Percentiles rank a stretch among this genome's conserved stretches.
Conservation (phyloP, 1,284 basidiomycete genomes). For the Microstroma glucosiphilum region DNA sequence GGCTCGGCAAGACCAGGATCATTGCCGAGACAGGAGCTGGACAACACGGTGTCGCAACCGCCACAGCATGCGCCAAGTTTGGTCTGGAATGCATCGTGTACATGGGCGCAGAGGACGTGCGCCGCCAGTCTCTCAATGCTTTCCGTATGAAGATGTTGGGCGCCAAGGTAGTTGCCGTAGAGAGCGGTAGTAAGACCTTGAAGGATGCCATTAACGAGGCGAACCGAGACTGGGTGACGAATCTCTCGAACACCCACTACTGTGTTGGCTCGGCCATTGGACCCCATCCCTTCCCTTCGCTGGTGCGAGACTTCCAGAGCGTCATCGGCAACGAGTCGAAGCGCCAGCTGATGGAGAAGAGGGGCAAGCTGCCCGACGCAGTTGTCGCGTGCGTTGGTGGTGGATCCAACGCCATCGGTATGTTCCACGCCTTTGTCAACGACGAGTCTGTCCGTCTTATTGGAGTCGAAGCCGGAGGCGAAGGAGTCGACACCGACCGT, state of each 20-base stretch:
- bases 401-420: constrained; percentile 91
- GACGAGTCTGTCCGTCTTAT: constrained; percentile 42
- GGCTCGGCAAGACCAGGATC: constrained; percentile 91
- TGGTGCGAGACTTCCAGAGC: constrained; percentile 95
- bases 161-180: constrained; percentile 75
- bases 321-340: constrained; percentile 95
- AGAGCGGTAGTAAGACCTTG: constrained; percentile 85
- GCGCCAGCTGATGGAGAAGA: constrained; percentile 67
- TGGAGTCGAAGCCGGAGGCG: constrained; percentile 53
- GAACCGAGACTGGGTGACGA: constrained; percentile 85
- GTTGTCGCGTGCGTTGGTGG: constrained; percentile 96
- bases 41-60: constrained; percentile 97
- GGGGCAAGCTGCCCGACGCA: constrained; percentile 82
- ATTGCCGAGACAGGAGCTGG: constrained; percentile 98
- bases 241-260: constrained; percentile 80
- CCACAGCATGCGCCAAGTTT: constrained; percentile 94
- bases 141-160: constrained; percentile 98
- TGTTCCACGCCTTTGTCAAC: constrained; percentile 41
- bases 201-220: constrained; percentile 68
- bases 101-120: constrained; percentile 98
- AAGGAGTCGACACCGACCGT: constrained; percentile 74
- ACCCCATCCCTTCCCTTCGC: constrained; percentile 96
- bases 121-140: constrained; percentile 89
- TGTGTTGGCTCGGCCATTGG: constrained; percentile 95
- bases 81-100: constrained; percentile 92